phyloP scores from a whole-genome alignment of 129 eudicot species.

The Saussurea involucrata region DNA sequence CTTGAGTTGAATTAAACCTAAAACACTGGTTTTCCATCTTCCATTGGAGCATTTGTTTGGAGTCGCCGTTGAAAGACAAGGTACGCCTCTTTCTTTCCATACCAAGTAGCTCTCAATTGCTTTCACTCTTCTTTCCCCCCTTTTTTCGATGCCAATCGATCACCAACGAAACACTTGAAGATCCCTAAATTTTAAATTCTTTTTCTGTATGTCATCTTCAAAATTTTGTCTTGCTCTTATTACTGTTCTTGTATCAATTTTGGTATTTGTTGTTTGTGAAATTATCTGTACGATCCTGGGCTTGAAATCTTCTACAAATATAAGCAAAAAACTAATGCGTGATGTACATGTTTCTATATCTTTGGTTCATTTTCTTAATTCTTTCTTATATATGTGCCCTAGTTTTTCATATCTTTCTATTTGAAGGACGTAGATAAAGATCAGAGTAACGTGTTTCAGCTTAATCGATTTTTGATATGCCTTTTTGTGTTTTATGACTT shows the following conservation, averaged over 20 bases:
- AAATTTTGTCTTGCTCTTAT: not conserved
- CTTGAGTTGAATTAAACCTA: not conserved
- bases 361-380: not conserved
- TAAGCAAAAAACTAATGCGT: not conserved
- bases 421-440: not conserved
- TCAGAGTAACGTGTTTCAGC: not conserved
- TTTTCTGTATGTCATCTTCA: not conserved
- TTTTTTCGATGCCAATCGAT: not conserved
- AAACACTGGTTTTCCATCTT: constrained; percentile 2
- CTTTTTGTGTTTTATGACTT: not conserved
- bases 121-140: not conserved
- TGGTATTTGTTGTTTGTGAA: not conserved
- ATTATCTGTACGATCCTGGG: not conserved
- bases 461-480: not conserved
- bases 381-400: not conserved
- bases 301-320: not conserved
- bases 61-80: not conserved
- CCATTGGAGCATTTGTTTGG: constrained; percentile 5
- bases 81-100: not conserved
- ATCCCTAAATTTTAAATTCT: constrained; percentile 10
- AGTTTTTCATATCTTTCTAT: not conserved
- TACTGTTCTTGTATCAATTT: not conserved
- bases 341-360: not conserved
- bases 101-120: not conserved
- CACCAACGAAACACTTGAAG: not conserved